phyloP scores from a whole-genome alignment of 441 rosid genomes.

The Erodium trifolium region DNA sequence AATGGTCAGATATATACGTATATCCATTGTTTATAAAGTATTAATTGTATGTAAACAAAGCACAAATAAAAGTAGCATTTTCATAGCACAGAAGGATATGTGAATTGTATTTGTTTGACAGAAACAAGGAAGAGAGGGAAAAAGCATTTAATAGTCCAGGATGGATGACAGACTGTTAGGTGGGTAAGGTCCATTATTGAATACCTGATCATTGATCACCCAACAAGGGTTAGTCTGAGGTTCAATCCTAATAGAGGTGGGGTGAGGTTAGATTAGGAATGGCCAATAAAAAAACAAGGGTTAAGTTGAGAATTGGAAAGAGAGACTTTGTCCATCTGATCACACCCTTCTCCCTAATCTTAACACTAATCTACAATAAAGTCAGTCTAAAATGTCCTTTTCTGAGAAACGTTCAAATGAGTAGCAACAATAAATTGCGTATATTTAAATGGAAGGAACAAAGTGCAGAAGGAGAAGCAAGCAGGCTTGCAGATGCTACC shows the following conservation, averaged over 20 bases:
- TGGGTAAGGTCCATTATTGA: constrained; percentile 1
- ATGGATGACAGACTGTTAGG: constrained; percentile 4
- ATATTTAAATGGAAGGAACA: not conserved
- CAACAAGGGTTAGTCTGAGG: too few relatives aligned
- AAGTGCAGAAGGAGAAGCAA: too few relatives aligned
- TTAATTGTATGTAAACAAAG: constrained; percentile 1
- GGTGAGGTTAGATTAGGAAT: too few relatives aligned
- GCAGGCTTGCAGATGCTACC: constrained; percentile 2
- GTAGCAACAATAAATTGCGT: not conserved
- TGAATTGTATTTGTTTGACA: not conserved
- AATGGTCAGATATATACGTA: constrained; percentile 4
- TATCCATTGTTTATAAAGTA: not conserved
- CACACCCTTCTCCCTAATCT: not conserved
- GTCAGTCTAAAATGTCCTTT: constrained; percentile 7
- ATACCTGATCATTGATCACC: not conserved
- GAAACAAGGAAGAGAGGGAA: not conserved
- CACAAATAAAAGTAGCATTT: not conserved
- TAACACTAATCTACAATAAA: not conserved
- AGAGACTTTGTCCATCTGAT: not conserved
- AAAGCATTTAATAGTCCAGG: not conserved
- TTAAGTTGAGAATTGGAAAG: not conserved
- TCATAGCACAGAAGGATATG: not conserved
- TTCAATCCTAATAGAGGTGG: too few relatives aligned
- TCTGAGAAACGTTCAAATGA: not conserved
- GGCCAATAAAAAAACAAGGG: not conserved